Evolutionary conservation across 1,139 yeast genomes (phyloP).

Genomic region (Blastobotrys apis): DNA sequence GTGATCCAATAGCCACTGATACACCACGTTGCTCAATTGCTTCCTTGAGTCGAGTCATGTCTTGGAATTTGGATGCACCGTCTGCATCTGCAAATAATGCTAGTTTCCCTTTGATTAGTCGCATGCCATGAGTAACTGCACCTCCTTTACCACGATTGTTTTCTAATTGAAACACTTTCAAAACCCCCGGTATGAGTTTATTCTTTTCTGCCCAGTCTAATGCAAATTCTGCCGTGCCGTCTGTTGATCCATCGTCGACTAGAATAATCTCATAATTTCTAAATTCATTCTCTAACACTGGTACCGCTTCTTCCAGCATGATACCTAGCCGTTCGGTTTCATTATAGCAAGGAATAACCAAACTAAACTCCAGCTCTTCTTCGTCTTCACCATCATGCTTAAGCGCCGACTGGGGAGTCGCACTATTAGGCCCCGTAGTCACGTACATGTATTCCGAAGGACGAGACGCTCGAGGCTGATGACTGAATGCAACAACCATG

Average conservation of each 20-base stretch:
- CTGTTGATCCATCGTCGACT: conserved; percentile 89
- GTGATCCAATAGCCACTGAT: conserved; percentile 80
- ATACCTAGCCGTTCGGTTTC: conserved; percentile 67
- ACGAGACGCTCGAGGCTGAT: conserved; percentile 56
- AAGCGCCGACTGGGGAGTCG: too few relatives aligned
- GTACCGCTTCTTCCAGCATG: conserved; percentile 77
- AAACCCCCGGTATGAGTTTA: conserved; percentile 50
- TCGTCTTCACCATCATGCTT: too few relatives aligned
- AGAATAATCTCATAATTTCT: conserved; percentile 65
- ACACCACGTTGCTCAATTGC: conserved; percentile 37
- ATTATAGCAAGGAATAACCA: conserved; percentile 88
- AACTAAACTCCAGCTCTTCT: conserved; percentile 44
- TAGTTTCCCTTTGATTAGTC: conserved; percentile 66
- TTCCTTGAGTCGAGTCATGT: conserved; percentile 51
- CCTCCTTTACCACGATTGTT: conserved; percentile 95
- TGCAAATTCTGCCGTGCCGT: conserved; percentile 73
- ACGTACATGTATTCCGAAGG: conserved; percentile 49
- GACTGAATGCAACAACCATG: conserved; percentile 50
- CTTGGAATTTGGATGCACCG: conserved; percentile 85
- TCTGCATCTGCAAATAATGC: conserved; percentile 95
- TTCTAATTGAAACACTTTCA: conserved; percentile 65
- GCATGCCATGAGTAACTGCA: conserved; percentile 92
- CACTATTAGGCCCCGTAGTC: too few relatives aligned
- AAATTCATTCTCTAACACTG: conserved; percentile 44
- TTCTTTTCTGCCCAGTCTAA: conserved; percentile 52